These are phyloP conservation scores for Myxozyma neglecta DNA, from an alignment of 805 yeast species.

Conservation along the genomic window DNA sequence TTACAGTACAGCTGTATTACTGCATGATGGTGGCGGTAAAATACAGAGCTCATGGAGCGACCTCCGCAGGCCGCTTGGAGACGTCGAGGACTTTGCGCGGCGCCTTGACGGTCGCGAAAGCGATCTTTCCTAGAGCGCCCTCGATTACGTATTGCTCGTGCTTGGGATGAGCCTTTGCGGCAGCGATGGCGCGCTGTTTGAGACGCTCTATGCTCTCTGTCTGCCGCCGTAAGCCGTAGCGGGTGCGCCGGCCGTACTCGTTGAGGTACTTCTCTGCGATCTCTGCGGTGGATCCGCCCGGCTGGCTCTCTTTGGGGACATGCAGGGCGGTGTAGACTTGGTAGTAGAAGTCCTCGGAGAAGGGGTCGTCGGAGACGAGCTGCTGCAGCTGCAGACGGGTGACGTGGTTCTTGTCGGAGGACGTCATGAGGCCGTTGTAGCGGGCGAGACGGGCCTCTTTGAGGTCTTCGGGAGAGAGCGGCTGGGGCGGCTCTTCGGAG, in stretches of 20 bases:
- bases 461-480: slow-evolving; percentile 7
- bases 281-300: slow-evolving; percentile 18
- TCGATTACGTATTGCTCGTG: slow-evolving; percentile 63
- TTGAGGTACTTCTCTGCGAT: slow-evolving; percentile 29
- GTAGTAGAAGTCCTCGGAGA: slow-evolving; percentile 92
- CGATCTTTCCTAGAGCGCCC: slow-evolving; percentile 87
- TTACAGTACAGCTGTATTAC: too few species aligned
- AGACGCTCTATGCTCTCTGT: slow-evolving; percentile 79
- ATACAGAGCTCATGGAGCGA: neutral
- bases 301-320: slow-evolving; percentile 35
- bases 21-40: neutral
- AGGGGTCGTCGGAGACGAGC: slow-evolving; percentile 95
- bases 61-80: neutral
- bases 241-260: slow-evolving; percentile 28
- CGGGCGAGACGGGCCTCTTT: slow-evolving; percentile 54
- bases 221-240: slow-evolving; percentile 37
- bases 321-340: slow-evolving; percentile 84
- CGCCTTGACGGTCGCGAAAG: slow-evolving; percentile 73
- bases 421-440: slow-evolving; percentile 93
- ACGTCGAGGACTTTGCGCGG: slow-evolving; percentile 82
- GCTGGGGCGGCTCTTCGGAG: neutral
- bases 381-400: slow-evolving; percentile 93
- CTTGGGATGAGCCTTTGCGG: slow-evolving; percentile 78
- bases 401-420: slow-evolving; percentile 93
- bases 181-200: slow-evolving; percentile 96